phyloP scores from a whole-genome alignment of 1,284 basidiomycete genomes.

The Ceratobasidium sp. region DNA sequence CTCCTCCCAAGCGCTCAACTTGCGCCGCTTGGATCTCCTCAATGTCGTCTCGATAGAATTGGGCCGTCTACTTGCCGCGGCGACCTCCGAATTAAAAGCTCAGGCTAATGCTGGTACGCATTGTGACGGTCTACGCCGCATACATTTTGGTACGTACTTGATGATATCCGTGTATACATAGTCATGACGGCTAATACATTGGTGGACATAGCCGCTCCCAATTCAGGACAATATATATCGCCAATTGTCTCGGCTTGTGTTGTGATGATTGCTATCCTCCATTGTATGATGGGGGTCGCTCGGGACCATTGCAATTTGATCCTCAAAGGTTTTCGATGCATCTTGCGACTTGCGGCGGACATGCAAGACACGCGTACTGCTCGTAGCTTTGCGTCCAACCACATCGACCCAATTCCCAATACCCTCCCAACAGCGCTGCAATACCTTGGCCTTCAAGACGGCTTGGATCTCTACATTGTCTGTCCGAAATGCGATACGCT shows the following conservation, averaged over 20 bases:
- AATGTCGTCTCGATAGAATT: background rate
- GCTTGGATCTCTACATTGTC: background rate
- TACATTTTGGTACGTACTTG: background rate
- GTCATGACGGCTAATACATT: too few species aligned
- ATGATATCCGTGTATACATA: too few species aligned
- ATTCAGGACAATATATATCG: background rate
- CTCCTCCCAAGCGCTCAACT: background rate
- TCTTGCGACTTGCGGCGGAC: background rate
- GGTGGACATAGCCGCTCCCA: background rate
- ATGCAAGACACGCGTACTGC: background rate
- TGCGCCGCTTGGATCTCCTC: background rate
- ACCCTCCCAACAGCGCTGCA: background rate
- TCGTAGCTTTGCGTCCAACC: background rate
- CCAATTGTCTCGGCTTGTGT: background rate
- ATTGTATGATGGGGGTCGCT: constrained; percentile 11
- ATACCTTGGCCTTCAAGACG: background rate
- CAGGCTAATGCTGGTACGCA: background rate
- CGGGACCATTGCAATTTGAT: background rate
- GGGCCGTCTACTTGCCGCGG: background rate
- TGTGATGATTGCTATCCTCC: background rate
- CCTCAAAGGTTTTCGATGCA: background rate
- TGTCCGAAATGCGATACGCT: background rate
- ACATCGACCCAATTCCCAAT: background rate
- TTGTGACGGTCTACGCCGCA: background rate
- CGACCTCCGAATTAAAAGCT: background rate